Percentiles rank a stretch among this genome's conserved stretches.
These are phyloP conservation scores for Mycena epipterygia DNA, from an alignment of 768 basidiomycete genomes.

Conservation along the genomic window DNA sequence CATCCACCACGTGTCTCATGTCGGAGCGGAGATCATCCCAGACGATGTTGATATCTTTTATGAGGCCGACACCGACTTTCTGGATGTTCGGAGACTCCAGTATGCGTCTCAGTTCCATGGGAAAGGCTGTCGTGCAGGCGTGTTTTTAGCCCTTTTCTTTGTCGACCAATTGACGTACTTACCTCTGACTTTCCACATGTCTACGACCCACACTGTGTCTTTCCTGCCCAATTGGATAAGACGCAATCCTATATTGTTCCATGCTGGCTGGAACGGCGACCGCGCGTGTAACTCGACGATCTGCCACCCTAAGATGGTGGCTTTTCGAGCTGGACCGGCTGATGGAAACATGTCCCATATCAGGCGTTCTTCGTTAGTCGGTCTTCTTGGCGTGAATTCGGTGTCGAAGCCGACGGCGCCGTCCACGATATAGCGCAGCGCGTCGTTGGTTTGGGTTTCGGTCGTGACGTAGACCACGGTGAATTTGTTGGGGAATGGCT, in stretches of 20 bases:
- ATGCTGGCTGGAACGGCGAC: not conserved
- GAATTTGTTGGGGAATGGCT: not conserved
- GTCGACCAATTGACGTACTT: not conserved
- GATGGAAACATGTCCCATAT: not conserved
- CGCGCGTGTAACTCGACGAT: not conserved
- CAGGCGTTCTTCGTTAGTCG: not conserved
- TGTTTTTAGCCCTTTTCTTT: not conserved
- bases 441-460: not conserved
- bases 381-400: not conserved
- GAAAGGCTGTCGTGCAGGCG: not conserved
- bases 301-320: not conserved
- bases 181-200: slow-evolving; percentile 1
- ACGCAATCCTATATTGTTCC: not conserved
- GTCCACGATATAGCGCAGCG: not conserved
- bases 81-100: not conserved
- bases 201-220: not conserved
- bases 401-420: slow-evolving; percentile 8
- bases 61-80: not conserved
- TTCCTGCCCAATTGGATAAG: not conserved
- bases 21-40: not conserved
- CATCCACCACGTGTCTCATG: not conserved
- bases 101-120: not conserved
- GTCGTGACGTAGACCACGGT: not conserved
- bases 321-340: not conserved
- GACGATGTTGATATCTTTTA: not conserved